Evolutionary conservation across 2,329 filamentous ascomycete species (phyloP).

Genomic region (Ascochyta rabiei): DNA sequence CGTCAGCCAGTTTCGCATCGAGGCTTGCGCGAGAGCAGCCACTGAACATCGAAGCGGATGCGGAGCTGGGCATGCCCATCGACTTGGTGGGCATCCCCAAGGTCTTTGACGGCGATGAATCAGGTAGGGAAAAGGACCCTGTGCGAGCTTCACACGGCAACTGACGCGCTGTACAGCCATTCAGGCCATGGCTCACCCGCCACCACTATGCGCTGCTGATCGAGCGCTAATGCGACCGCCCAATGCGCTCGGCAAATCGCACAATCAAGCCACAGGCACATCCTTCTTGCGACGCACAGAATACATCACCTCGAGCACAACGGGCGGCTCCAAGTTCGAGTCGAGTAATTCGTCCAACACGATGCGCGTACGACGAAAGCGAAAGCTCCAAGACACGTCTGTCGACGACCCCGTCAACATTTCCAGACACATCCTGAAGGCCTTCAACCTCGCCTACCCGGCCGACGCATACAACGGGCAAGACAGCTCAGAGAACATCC

Average conservation of each 20-base stretch:
- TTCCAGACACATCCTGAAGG: slow-evolving; percentile 65
- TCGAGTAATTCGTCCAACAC: slow-evolving; percentile 57
- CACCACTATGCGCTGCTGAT: slow-evolving; percentile 81
- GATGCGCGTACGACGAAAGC: slow-evolving; percentile 50
- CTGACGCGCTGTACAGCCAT: slow-evolving; percentile 66
- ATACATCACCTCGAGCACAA: slow-evolving; percentile 73
- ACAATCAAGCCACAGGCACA: slow-evolving; percentile 75
- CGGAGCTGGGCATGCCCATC: slow-evolving; percentile 95
- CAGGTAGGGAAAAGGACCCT: slow-evolving; percentile 64
- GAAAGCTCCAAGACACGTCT: slow-evolving; percentile 44
- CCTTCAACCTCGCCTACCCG: slow-evolving; percentile 69
- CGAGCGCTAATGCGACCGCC: slow-evolving; percentile 82
- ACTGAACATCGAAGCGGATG: slow-evolving; percentile 95
- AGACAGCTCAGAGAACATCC: slow-evolving; percentile 63
- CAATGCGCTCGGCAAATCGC: slow-evolving; percentile 82
- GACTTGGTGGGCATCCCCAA: slow-evolving; percentile 94
- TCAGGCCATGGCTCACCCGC: slow-evolving; percentile 74
- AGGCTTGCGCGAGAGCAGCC: slow-evolving; percentile 89
- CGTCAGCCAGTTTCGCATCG: slow-evolving; percentile 86
- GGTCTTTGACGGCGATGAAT: slow-evolving; percentile 93
- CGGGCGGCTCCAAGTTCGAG: slow-evolving; percentile 54
- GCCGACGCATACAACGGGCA: slow-evolving; percentile 69
- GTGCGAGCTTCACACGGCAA: slow-evolving; percentile 17
- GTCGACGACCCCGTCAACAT: slow-evolving; percentile 67
- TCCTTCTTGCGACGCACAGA: slow-evolving; percentile 96